Evolutionary conservation across 1,139 yeast species (phyloP), one percentile per base, ranked within the genome.

Genomic region (Sugiyamaella paludigena): DNA sequence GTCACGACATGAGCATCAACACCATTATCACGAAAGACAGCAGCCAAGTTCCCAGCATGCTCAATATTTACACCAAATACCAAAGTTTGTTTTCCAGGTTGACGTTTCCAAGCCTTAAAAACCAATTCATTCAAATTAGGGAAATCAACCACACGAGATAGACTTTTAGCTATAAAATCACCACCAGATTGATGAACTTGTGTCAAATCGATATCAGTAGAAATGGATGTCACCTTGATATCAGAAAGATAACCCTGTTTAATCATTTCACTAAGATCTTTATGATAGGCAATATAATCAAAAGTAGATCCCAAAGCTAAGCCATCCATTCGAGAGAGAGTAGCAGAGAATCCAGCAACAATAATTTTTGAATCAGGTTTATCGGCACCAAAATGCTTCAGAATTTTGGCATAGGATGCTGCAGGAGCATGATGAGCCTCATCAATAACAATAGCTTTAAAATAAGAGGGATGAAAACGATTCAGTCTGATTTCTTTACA

Each of bases 381-480:
- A 16, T 61, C 62, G 2, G 87, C 86, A 0, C 74, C 71, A 60
- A 91, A 69, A 47, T 86, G 75, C 4, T 72, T 64, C 47, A 88
- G 66, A 1, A 89, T 74, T 37, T 75, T 74, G 12, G 69, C 40
- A 73, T 92, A 92, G 0, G 91, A 75, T 11, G 67, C 61, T 0
- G 96, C 92, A 0, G 87, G 85, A 0, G 96, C 84, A 68, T 91
- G 98, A 61, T 91, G 98, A 43, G 96, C 95, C 64, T 91, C 98
- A 66, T 91, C 98, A 1, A 91, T 74, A 19, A 91, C 82, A 24
- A 92, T 79, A 30, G 89, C 73, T 60, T 87, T 85, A 68, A 78
- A 84, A 13, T 79, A 77, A 0, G 50, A 48, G 0, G 89, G 84
- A 46, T 79, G 65, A 58, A 83, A 86, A 46, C 73, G 68, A 1